Conservation (phyloP, 257 asterid genomes). For the Forsythia viridissima region DNA sequence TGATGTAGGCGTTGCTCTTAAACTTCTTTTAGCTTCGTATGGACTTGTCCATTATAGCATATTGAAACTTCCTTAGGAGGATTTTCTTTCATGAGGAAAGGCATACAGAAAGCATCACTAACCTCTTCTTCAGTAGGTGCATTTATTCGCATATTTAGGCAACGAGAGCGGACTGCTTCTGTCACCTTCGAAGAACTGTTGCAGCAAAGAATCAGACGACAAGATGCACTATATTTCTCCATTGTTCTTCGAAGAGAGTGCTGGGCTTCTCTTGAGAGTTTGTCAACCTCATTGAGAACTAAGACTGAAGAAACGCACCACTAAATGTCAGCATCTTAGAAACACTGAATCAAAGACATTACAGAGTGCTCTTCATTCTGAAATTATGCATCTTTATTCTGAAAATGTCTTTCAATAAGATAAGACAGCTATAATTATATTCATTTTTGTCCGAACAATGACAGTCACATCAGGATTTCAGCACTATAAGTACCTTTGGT, state of each 20-base stretch:
- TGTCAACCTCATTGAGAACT: constrained; percentile 95
- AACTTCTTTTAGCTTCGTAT: neutral
- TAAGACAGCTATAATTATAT: neutral
- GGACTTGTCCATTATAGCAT: neutral
- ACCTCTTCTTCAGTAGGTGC: constrained; percentile 89
- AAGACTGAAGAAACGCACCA: constrained; percentile 55
- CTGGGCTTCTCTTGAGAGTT: constrained; percentile 97
- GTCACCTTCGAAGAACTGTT: constrained; percentile 97
- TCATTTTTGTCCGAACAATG: neutral
- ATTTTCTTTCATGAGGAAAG: neutral
- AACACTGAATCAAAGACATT: constrained; percentile 18
- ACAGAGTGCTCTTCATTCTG: neutral
- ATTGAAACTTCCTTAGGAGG: neutral
- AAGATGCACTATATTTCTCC: constrained; percentile 96
- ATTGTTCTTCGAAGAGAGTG: constrained; percentile 97
- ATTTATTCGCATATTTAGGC: constrained; percentile 85
- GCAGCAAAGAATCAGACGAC: constrained; percentile 91
- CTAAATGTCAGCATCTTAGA: constrained; percentile 26
- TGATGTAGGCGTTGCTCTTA: neutral
- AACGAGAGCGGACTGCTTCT: constrained; percentile 98
- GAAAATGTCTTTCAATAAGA: neutral
- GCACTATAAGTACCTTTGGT: neutral
- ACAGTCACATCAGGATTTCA: neutral
- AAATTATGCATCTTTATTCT: neutral
- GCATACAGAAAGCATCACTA: constrained; percentile 20